Evolutionary conservation across 371 early-diverging fungal species (phyloP), one percentile per base, ranked within the genome.

Genomic region (Smittium mucronatum): DNA sequence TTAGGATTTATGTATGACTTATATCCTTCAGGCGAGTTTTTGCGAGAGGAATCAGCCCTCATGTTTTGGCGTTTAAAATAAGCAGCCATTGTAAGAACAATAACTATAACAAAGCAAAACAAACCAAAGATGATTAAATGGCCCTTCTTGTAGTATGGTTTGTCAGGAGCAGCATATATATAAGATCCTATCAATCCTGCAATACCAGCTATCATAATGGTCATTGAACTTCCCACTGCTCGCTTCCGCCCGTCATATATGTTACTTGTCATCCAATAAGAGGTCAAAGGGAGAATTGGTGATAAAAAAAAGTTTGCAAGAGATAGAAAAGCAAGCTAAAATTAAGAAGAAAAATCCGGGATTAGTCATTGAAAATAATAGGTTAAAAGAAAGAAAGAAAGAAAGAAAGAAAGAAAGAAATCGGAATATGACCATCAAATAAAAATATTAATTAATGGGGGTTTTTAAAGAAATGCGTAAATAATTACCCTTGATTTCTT

Each of bases 111-210:
- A 1, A 76, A 17, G 2, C 71, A 76, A 36, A 77, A 80, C 1
- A 79, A 64, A n/a, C 29, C 69, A 61, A 47, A 33, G 8, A 68
- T 47, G 11, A 68, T 68, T 68, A 33, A n/a, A 33, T 79, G 79
- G 32, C 79, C 80, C 26, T 71, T 71, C 28, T 75, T 72, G 57
- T 73, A 79, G 59, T 67, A 70, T 21, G 79, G 79, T 0, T 58
- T 66, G 25, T 78, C 79, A 26, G 63, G 35, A 29, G 63, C 61
- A 33, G 78, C 71, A 47, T 79, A 79, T 30, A 79, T 74, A 36
- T 79, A 78, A 57, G 80, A 72, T 1, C 80, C 79, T 15, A 80
- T 74, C 21, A 79, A 58, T 0, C 79, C 79, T n/a, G 76, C 77
- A 5, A 79, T 29, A 25, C 80, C 80, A 25, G 78, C 79, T 1